Conservation (phyloP, 139 green algal species). For the Haematococcus sp. region DNA sequence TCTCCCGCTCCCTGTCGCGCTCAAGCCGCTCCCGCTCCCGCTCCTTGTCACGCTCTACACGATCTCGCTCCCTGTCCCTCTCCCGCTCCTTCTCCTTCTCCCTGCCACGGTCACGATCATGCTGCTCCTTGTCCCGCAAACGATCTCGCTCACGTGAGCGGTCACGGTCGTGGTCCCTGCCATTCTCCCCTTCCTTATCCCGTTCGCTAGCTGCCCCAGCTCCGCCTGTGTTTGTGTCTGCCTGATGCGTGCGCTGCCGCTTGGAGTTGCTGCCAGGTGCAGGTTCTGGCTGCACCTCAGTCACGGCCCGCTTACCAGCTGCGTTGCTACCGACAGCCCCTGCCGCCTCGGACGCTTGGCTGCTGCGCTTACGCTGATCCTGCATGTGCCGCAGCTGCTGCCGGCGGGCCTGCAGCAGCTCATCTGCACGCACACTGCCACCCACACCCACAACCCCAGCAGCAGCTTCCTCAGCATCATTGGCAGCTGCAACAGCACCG, state of each 20-base stretch:
- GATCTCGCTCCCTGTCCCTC: background rate
- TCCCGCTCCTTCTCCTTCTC: background rate
- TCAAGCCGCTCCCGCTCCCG: background rate
- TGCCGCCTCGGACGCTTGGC: background rate
- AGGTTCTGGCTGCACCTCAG: background rate
- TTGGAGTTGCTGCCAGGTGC: no score
- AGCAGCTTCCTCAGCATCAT: background rate
- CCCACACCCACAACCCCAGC: background rate
- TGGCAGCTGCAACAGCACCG: background rate
- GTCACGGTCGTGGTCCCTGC: background rate
- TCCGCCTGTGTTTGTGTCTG: background rate
- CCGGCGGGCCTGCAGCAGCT: background rate
- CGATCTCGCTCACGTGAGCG: background rate
- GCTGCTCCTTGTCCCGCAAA: slow-evolving; percentile 1
- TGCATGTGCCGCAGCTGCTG: slow-evolving; percentile 4
- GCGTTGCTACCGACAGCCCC: background rate
- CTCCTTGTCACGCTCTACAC: background rate
- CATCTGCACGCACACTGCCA: background rate
- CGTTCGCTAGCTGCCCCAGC: background rate
- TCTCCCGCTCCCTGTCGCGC: background rate
- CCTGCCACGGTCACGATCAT: background rate
- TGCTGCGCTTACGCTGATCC: background rate
- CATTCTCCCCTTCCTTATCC: background rate
- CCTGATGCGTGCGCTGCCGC: background rate
- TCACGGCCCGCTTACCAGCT: background rate